Evolutionary conservation across 2,329 filamentous ascomycete genomes (phyloP).

Genomic region (Amylocarpus encephaloides): DNA sequence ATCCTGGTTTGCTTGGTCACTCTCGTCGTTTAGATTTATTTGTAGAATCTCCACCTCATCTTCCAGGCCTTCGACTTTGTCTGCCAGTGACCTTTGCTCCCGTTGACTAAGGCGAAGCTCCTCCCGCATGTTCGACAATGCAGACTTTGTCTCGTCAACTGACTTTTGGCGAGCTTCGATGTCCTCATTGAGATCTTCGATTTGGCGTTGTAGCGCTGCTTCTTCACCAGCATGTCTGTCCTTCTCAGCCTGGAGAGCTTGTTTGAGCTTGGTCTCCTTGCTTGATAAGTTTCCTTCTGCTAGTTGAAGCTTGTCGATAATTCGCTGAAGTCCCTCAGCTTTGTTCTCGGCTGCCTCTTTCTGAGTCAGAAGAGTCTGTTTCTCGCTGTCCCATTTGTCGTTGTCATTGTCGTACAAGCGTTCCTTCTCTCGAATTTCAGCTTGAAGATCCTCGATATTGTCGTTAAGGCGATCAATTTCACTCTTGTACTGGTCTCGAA

Average conservation of each 20-base stretch:
- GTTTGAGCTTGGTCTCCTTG: conserved; percentile 61
- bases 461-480: conserved; percentile 48
- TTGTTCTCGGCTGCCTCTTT: conserved; percentile 62
- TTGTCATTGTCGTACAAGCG: conserved; percentile 64
- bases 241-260: conserved; percentile 63
- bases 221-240: conserved; percentile 69
- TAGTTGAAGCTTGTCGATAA: conserved; percentile 63
- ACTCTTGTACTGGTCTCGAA: conserved; percentile 47
- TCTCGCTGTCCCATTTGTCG: conserved; percentile 66
- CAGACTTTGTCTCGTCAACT: conserved; percentile 58
- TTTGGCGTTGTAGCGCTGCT: conserved; percentile 61
- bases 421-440: conserved; percentile 62
- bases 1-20: conserved; percentile 49
- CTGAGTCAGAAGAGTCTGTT: conserved; percentile 57
- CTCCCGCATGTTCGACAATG: conserved; percentile 60
- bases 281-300: conserved; percentile 60
- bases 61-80: conserved; percentile 62
- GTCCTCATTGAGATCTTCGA: conserved; percentile 67
- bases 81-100: conserved; percentile 54
- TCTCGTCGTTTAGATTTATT: conserved; percentile 48
- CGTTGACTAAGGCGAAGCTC: conserved; percentile 63
- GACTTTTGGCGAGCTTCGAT: conserved; percentile 60
- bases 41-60: conserved; percentile 74
- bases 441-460: conserved; percentile 45
- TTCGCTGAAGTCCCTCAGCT: conserved; percentile 60